Conservation (phyloP, 345 rosid genomes). For the Linum trigynum region DNA sequence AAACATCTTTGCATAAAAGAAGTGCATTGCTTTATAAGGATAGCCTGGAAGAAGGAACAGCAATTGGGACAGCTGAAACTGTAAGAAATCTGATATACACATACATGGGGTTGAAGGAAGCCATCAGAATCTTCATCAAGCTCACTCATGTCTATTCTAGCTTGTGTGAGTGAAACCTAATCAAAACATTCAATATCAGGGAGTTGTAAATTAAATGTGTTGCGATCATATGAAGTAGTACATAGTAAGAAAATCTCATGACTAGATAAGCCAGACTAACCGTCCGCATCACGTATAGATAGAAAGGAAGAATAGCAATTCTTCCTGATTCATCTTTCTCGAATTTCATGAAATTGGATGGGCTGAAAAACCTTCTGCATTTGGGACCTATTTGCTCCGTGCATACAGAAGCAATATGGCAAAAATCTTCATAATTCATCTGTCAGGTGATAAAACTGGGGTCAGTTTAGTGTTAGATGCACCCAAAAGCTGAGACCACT, state of each 20-base stretch:
- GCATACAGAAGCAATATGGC: constrained; percentile 95
- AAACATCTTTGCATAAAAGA: constrained; percentile 2
- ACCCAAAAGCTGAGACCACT: background rate
- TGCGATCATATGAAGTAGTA: background rate
- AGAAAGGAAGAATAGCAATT: constrained; percentile 93
- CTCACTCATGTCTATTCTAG: constrained; percentile 99
- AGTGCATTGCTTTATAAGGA: background rate
- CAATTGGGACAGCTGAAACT: constrained; percentile 7
- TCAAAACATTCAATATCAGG: constrained; percentile 13
- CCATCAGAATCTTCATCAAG: constrained; percentile 99
- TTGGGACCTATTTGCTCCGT: constrained; percentile 97
- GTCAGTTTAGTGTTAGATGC: constrained; percentile 11
- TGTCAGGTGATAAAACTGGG: constrained; percentile 17
- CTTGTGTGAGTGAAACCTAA: constrained; percentile 97
- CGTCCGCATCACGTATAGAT: constrained; percentile 98
- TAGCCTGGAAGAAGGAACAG: constrained; percentile 4
- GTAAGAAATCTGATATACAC: constrained; percentile 4
- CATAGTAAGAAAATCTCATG: too few relatives aligned
- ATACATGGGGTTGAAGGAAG: constrained; percentile 82
- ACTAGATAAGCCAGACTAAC: constrained; percentile 34
- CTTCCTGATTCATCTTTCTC: constrained; percentile 99
- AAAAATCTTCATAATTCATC: constrained; percentile 99
- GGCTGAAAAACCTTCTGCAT: constrained; percentile 94
- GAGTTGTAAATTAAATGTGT: too few relatives aligned
- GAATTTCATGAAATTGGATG: constrained; percentile 97